Base-by-base conservation (phyloP, 768 basidiomycete species). In the Tremella yokohamensis region DNA sequence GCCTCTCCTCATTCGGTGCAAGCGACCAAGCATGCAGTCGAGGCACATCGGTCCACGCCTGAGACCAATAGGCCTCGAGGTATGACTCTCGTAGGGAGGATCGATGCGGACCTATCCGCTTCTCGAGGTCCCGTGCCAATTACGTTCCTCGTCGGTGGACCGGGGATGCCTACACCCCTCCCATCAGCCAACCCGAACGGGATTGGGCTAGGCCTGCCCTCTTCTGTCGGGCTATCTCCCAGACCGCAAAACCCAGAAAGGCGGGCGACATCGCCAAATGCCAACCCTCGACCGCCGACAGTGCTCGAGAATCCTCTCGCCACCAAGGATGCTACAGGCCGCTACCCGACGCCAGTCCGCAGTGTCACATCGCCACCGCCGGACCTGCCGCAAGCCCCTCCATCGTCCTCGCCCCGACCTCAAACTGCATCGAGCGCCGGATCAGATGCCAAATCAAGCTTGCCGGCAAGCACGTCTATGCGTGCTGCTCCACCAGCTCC, bases 41-140 rank as follows among this genome's bases (percentile, higher is more conserved):
- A 70, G 40, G 71, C 58, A 2, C 60, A 50, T 34, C 51, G 58
- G 42, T 60, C 57, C 8, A 51, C 63, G 13, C 64, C 64, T 18
- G 68, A 61, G 12, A 34, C 29, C 29, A 52, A 61, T 22, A 38
- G 67, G 24, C 44, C 60, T 1, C 22, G 65, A 24, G 71, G 68
- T 1, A 26, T 71, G 51, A 74, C 75, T 2, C 49, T 76, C 11
- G 69, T 73, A 2, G 75, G 75, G 6, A 54, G 70, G 51, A 70
- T 74, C 57, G 69, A 70, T n/a, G 63, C 68, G 19, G 71, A 74
- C 45, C 55, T 76, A 24, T 54, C 62, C 7, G 62, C 55, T 3
- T 55, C 75, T 4, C 69, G 65, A 42, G 69, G 71, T 29, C 75
- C 75, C 2, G 69, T 76, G 2, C 73, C 71, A 1, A 76, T 76